Conservation (phyloP, 2,329 filamentous ascomycete genomes). For the Fusarium pseudonygamai region DNA sequence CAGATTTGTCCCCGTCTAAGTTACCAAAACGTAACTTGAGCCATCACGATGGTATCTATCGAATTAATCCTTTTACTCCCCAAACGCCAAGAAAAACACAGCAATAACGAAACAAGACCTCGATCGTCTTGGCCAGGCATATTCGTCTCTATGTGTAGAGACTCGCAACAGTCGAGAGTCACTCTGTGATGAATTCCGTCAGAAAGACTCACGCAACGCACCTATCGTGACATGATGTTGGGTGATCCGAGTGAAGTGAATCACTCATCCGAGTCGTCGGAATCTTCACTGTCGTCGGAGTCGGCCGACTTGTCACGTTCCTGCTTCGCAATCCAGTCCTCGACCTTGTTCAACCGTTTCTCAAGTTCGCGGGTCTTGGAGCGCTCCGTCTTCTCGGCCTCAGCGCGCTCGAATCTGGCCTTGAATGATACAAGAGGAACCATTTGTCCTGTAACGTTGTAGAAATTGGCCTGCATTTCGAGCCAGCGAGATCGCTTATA, state of each 20-base stretch:
- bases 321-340: slow-evolving; percentile 35
- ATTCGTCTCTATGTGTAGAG: neutral
- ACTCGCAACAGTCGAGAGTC: neutral
- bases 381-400: slow-evolving; percentile 25
- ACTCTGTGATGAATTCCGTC: neutral
- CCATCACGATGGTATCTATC: slow-evolving; percentile 2
- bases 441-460: slow-evolving; percentile 55
- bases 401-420: slow-evolving; percentile 46
- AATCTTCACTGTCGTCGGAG: neutral
- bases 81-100: neutral
- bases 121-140: neutral
- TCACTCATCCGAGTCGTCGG: neutral
- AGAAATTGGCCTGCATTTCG: slow-evolving; percentile 56
- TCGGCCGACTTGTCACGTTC: neutral
- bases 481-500: slow-evolving; percentile 50
- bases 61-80: neutral
- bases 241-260: neutral
- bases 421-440: slow-evolving; percentile 52
- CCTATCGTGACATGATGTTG: neutral
- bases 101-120: neutral
- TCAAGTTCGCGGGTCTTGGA: neutral
- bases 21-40: slow-evolving; percentile 18
- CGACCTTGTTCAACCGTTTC: slow-evolving; percentile 14
- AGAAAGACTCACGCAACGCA: neutral
- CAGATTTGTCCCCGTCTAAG: neutral